A percentile compares a stretch with the other conserved stretches of the same genome.
These are phyloP conservation scores for Paecilomyces fulvus DNA, from an alignment of 2,329 filamentous ascomycete species.

Conservation along the genomic window DNA sequence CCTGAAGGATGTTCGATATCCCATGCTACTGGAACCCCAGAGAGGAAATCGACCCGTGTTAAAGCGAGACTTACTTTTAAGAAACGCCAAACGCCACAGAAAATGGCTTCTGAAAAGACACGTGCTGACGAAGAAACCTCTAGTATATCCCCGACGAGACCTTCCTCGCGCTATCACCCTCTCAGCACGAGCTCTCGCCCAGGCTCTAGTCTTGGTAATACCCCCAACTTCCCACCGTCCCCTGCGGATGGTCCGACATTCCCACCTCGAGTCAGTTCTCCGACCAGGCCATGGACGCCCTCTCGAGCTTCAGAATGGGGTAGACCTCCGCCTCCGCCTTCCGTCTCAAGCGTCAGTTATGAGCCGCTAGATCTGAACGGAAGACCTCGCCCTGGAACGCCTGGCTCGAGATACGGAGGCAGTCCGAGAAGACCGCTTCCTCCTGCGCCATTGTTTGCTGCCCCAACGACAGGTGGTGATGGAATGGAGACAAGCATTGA, in stretches of 20 bases:
- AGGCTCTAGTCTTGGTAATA: constrained; percentile 33
- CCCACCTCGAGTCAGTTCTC: constrained; percentile 32
- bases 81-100: constrained; percentile 14
- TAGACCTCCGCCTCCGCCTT: constrained; percentile 63
- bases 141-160: constrained; percentile 10
- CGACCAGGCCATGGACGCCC: constrained; percentile 47
- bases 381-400: constrained; percentile 80
- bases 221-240: constrained; percentile 32
- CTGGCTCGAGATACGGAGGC: constrained; percentile 78
- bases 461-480: constrained; percentile 34
- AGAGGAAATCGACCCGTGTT: constrained; percentile 4
- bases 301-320: constrained; percentile 54
- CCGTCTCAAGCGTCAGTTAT: constrained; percentile 57
- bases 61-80: constrained; percentile 7
- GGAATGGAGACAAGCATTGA: constrained; percentile 36
- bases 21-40: neutral
- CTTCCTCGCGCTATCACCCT: constrained; percentile 23
- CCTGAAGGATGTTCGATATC: neutral
- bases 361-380: constrained; percentile 86
- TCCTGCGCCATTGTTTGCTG: constrained; percentile 75
- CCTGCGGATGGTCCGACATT: constrained; percentile 28
- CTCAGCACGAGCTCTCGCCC: constrained; percentile 31
- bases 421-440: constrained; percentile 81
- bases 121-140: constrained; percentile 12
- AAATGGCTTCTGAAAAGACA: constrained; percentile 12